Percentiles rank a stretch among this genome's conserved stretches.
Evolutionary conservation across 192 early-diverging fungal species (phyloP).

Genomic region (Rhizoclosmatium sp.): DNA sequence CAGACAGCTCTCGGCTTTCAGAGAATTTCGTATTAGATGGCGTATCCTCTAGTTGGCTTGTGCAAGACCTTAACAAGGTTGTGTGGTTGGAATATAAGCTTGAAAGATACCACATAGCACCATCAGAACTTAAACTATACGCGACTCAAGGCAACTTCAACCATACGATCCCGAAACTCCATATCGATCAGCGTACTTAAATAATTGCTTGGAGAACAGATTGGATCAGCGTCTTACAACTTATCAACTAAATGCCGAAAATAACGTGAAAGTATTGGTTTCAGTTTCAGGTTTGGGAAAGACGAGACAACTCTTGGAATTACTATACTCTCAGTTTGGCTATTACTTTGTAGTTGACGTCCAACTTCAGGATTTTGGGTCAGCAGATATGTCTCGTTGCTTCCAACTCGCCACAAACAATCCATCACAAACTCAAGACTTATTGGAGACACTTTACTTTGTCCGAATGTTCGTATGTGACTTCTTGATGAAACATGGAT

Average conservation of each 20-base stretch:
- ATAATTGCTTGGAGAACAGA: constrained; percentile 32
- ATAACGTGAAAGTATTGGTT: constrained; percentile 32
- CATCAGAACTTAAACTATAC: too few relatives aligned
- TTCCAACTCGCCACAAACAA: neutral
- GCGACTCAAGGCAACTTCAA: too few relatives aligned
- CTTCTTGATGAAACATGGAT: constrained; percentile 36
- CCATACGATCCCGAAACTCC: too few relatives aligned
- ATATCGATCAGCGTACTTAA: too few relatives aligned
- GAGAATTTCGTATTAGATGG: too few relatives aligned
- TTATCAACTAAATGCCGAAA: neutral
- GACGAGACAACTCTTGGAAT: constrained; percentile 35
- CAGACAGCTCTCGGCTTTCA: too few relatives aligned
- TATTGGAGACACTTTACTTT: constrained; percentile 33
- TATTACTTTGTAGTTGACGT: constrained; percentile 25
- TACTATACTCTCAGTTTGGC: constrained; percentile 17
- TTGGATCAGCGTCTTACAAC: constrained; percentile 4
- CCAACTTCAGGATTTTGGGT: constrained; percentile 12
- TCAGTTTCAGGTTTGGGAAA: constrained; percentile 34
- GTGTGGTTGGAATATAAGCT: too few relatives aligned
- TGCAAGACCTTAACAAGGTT: too few relatives aligned
- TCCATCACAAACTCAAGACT: neutral
- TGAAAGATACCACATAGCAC: too few relatives aligned
- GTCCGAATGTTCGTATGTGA: constrained; percentile 42
- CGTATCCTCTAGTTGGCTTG: too few relatives aligned
- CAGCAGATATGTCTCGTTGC: constrained; percentile 1